Conservation (phyloP, 345 rosid species). For the Arabis alpina region DNA sequence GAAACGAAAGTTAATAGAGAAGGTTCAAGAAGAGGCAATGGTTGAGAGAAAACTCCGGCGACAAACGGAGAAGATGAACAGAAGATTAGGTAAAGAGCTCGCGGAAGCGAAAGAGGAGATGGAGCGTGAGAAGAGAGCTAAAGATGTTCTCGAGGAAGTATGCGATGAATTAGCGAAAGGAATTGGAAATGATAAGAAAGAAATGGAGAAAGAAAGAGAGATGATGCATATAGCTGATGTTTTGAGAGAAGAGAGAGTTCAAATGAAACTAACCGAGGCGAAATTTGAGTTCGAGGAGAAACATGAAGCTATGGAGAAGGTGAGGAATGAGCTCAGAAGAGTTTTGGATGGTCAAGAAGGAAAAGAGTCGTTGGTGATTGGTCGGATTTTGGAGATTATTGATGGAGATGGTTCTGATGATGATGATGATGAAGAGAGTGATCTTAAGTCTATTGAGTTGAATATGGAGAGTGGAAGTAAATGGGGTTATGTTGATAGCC, state of each 20-base stretch:
- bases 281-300: conserved; percentile 86
- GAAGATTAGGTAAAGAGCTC: conserved; percentile 78
- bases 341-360: conserved; percentile 51
- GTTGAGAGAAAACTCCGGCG: conserved; percentile 71
- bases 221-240: conserved; percentile 96
- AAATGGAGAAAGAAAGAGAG: conserved; percentile 91
- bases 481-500: conserved; percentile 67
- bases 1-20: conserved; percentile 61
- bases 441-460: conserved; percentile 89
- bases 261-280: conserved; percentile 95
- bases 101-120: conserved; percentile 68
- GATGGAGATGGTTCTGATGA: conserved; percentile 59
- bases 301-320: conserved; percentile 70
- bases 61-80: conserved; percentile 82
- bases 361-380: conserved; percentile 42
- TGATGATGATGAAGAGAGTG: conserved; percentile 64
- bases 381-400: conserved; percentile 54
- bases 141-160: conserved; percentile 81
- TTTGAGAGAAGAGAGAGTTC: conserved; percentile 90
- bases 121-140: conserved; percentile 79
- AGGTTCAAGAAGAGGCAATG: conserved; percentile 69
- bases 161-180: conserved; percentile 86
- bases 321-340: conserved; percentile 72
- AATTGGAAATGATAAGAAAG: conserved; percentile 78
- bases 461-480: conserved; percentile 81